phyloP scores from a whole-genome alignment of 2,329 filamentous ascomycete genomes.

The Clonostachys sp. region DNA sequence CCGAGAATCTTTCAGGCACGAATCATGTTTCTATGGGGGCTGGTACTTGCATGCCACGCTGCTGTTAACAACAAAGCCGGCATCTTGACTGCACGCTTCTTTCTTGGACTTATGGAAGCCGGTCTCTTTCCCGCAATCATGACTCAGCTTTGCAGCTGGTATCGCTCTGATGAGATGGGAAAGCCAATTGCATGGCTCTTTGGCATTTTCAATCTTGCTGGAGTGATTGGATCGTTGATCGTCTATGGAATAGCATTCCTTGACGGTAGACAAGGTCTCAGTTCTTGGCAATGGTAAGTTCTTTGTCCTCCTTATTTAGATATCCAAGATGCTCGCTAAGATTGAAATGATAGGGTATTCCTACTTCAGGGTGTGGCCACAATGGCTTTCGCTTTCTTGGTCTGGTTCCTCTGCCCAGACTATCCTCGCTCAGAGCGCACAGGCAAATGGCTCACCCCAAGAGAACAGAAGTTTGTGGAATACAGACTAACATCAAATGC shows the following conservation, averaged over 20 bases:
- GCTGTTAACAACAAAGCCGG: constrained; percentile 14
- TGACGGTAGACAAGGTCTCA: not conserved
- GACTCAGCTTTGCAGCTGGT: constrained; percentile 65
- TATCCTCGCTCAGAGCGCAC: not conserved
- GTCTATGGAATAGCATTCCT: not conserved
- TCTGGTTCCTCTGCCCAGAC: not conserved
- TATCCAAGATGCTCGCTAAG: no score
- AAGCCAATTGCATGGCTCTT: not conserved
- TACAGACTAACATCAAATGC: not conserved
- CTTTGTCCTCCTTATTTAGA: no score
- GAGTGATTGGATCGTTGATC: not conserved
- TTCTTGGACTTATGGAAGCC: constrained; percentile 52
- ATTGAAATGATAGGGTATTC: not conserved
- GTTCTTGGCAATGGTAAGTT: no score
- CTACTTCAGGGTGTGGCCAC: not conserved
- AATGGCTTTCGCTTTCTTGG: not conserved
- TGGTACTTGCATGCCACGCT: constrained; percentile 17
- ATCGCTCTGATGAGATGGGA: constrained; percentile 25
- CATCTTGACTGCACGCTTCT: constrained; percentile 30
- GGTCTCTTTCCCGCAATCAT: constrained; percentile 57
- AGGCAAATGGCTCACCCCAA: not conserved
- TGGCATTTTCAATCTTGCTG: not conserved
- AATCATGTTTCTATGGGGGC: constrained; percentile 55
- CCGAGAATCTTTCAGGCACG: constrained; percentile 61
- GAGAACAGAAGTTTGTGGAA: not conserved